Base-by-base conservation (phyloP, 371 early-diverging fungal species). In the Dichotomocladium elegans region DNA sequence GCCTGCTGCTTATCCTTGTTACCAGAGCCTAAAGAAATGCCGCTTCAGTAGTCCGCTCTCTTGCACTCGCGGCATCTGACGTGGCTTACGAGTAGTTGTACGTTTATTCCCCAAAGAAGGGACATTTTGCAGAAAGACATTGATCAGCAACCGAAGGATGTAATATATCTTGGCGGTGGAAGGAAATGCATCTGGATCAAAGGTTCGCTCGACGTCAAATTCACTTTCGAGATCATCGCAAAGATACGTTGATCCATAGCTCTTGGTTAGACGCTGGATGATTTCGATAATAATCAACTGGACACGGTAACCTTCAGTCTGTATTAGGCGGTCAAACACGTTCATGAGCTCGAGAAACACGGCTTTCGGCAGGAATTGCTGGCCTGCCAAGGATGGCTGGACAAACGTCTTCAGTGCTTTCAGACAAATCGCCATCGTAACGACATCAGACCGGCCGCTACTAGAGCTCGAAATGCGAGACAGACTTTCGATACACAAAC, bases 401-500 rank as follows among this genome's bases (percentile, higher is more conserved):
- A 80, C 44, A 51, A 76, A 70, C 6, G 80, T 73, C 12, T 56
- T 63, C 7, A 80, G 52, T 0, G 75, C 64, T 9, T 58, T 55
- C 8, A 77, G 53, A 56, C 73, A 78, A 19, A 74, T 68, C 0
- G 60, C 57, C 44, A 76, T 62, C 2, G 69, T 61, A 0, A 66
- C 44, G 4, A 64, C 58, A 26, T 71, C 70, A 5, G 62, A 54
- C 8, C 60, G 66, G 19, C 60, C 61, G 33, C 63, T 61, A 24
- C 74, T 73, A 4, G 67, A 60, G 40, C 70, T 68, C 0, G 72
- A 70, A 0, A 70, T 67, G 17, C 74, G 68, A 0, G 86, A 79
- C n/a, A 83, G 52, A 26, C 73, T 73, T 58, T 86, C 86, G 24
- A 86, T 71, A 44, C 86, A 85, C 1, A 89, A 59, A 17, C 89